Base-by-base conservation (phyloP, 164 flowering plant species). In the Annona cherimola region DNA sequence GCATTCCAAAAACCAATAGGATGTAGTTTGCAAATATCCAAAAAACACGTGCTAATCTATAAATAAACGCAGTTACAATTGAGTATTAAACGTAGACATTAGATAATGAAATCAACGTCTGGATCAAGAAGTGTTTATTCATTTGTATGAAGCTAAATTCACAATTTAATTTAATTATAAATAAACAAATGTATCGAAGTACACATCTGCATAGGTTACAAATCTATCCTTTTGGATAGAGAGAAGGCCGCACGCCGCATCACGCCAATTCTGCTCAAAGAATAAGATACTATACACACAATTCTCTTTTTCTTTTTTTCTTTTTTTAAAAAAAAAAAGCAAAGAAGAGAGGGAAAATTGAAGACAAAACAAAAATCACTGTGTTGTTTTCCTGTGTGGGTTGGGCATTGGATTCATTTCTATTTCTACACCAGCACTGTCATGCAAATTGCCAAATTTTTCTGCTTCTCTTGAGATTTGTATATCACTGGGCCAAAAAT, bases 401-500 rank as follows among this genome's bases (percentile, higher is more conserved):
- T 75, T 75, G 7, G 63, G 60, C 26, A 88, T 74, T 19, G 75
- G 76, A 74, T 80, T 86, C 93, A 89, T 86, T 80, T 88, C 94
- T 71, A 84, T 77, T 78, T 86, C 86, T 78, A 66, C 76, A 63
- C 69, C 63, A 61, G 73, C 77, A 7, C 65, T 64, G 50, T 79
- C 87, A 40, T 79, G 75, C 4, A 19, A n/a, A 76, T 61, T 77
- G 18, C 83, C 79, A 50, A 81, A 84, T 77, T 89, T 96, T 71
- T 93, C 97, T 6, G 86, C 89, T 83, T 92, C 98, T 75, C 93
- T 84, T 45, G 88, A 89, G 61, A 96, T 78, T 77, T 86, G 96
- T 80, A 92, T 75, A 78, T 96, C 98, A 16, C 68, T 44, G 62
- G 99, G 98, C 16, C 60, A 42, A 59, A 73, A 81, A 61, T 82